Conservation (phyloP, 768 basidiomycete genomes). For the Termitomyces sp. region DNA sequence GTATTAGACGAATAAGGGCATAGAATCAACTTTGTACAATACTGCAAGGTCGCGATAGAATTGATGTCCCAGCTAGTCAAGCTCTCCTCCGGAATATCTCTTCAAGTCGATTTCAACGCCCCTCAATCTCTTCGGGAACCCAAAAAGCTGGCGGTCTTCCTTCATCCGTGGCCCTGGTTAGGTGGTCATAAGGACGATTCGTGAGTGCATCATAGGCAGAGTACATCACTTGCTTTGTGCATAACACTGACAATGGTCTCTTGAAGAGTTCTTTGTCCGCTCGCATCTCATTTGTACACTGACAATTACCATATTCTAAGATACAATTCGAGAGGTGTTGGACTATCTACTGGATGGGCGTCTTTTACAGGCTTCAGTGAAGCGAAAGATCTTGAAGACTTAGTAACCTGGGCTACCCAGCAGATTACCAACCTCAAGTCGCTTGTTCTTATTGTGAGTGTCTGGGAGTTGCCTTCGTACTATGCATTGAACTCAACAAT, state of each 20-base stretch:
- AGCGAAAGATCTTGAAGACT: constrained; percentile 62
- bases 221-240: neutral
- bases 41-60: neutral
- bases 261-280: constrained; percentile 41
- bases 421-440: constrained; percentile 40
- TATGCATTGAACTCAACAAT: constrained; percentile 4
- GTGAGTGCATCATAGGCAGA: constrained; percentile 40
- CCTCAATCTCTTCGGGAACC: constrained; percentile 21
- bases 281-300: constrained; percentile 39
- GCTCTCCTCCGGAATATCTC: constrained; percentile 23
- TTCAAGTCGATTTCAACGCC: constrained; percentile 37
- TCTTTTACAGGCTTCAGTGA: constrained; percentile 73
- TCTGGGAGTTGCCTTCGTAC: neutral
- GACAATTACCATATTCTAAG: constrained; percentile 56
- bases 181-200: constrained; percentile 76
- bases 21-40: neutral
- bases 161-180: constrained; percentile 87
- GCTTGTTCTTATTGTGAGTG: constrained; percentile 59
- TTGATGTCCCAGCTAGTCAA: constrained; percentile 16
- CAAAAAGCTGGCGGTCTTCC: constrained; percentile 57
- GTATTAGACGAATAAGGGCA: neutral
- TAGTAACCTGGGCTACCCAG: constrained; percentile 54
- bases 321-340: constrained; percentile 80
- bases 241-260: neutral
- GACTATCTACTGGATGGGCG: constrained; percentile 66